Percentiles rank a stretch among this genome's conserved stretches.
These are phyloP conservation scores for Aschersonia sp. DNA, from an alignment of 2,329 filamentous ascomycete species.

Conservation along the genomic window DNA sequence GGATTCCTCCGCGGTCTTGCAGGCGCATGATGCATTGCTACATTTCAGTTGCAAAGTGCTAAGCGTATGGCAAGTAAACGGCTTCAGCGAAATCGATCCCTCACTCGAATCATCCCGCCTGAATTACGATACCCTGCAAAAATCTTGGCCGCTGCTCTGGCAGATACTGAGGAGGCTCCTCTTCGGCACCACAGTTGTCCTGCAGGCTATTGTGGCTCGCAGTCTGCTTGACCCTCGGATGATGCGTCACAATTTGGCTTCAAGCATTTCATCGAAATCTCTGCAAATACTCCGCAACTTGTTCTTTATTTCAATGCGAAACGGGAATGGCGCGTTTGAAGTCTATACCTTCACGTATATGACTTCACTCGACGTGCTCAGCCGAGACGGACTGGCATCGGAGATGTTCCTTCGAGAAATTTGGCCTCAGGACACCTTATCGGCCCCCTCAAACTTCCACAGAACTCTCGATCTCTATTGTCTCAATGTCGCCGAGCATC, in stretches of 20 bases:
- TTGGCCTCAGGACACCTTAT: conserved; percentile 20
- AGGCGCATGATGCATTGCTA: conserved; percentile 45
- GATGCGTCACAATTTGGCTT: conserved; percentile 31
- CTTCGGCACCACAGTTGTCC: conserved; percentile 59
- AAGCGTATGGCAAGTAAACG: conserved; percentile 60
- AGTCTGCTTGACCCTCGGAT: conserved; percentile 36
- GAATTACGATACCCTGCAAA: conserved; percentile 48
- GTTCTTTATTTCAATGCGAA: conserved; percentile 66
- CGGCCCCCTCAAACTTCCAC: conserved; percentile 30
- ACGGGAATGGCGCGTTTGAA: conserved; percentile 62
- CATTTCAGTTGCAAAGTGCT: conserved; percentile 52
- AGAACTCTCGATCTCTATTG: conserved; percentile 76
- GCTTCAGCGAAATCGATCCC: conserved; percentile 57
- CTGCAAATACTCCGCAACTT: conserved; percentile 63
- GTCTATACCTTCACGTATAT: conserved; percentile 77
- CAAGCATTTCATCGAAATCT: conserved; percentile 53
- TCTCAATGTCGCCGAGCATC: conserved; percentile 73
- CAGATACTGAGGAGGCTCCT: conserved; percentile 60
- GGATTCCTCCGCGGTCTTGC: conserved; percentile 29
- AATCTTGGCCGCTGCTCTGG: conserved; percentile 60
- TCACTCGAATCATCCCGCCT: conserved; percentile 51
- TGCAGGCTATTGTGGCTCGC: conserved; percentile 61
- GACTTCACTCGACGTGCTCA: conserved; percentile 67
- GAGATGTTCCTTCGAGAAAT: conserved; percentile 54
- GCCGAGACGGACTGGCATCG: conserved; percentile 51